phyloP scores from a whole-genome alignment of 495 filamentous ascomycete species.

The Haplographium delicatum region DNA sequence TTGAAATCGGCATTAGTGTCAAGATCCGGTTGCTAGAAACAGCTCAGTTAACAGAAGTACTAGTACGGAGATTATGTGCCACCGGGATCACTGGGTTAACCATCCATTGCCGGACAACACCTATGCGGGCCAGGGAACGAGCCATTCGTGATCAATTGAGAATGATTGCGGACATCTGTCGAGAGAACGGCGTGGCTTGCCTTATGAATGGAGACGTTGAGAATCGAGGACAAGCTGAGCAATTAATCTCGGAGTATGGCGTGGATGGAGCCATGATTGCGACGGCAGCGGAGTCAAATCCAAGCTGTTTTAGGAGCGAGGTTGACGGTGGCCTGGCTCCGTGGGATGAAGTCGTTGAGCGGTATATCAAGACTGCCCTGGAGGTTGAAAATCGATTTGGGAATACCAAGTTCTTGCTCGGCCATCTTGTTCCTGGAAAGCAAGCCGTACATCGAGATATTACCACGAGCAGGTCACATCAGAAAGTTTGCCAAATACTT shows the following conservation, averaged over 20 bases:
- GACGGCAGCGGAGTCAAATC: conserved; percentile 80
- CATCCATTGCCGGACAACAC: conserved; percentile 90
- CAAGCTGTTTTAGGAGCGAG: conserved; percentile 68
- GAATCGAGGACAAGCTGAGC: conserved; percentile 57
- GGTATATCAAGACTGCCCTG: conserved; percentile 66
- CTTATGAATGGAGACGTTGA: conserved; percentile 93
- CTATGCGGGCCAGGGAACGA: conserved; percentile 85
- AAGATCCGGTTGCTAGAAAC: conserved; percentile 89
- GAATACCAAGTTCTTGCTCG: conserved; percentile 89
- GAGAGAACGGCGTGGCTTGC: conserved; percentile 77
- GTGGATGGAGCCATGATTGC: conserved; percentile 98
- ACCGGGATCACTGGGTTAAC: conserved; percentile 93
- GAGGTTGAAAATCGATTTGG: conserved; percentile 77
- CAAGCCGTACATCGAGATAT: conserved; percentile 49
- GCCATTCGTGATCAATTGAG: conserved; percentile 81
- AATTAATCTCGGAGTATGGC: conserved; percentile 65
- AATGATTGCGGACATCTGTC: conserved; percentile 74
- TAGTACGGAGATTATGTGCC: conserved; percentile 67
- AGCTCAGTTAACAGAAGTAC: conserved; percentile 58
- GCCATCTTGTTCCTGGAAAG: conserved; percentile 81
- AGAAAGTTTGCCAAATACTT: conserved; percentile 55
- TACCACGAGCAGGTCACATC: conserved; percentile 56
- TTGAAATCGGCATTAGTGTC: conserved; percentile 85
- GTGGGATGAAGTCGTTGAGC: conserved; percentile 70
- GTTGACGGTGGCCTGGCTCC: conserved; percentile 58